phyloP scores from a whole-genome alignment of 2,329 filamentous ascomycete genomes.

The Hymenoscyphus infarciens region DNA sequence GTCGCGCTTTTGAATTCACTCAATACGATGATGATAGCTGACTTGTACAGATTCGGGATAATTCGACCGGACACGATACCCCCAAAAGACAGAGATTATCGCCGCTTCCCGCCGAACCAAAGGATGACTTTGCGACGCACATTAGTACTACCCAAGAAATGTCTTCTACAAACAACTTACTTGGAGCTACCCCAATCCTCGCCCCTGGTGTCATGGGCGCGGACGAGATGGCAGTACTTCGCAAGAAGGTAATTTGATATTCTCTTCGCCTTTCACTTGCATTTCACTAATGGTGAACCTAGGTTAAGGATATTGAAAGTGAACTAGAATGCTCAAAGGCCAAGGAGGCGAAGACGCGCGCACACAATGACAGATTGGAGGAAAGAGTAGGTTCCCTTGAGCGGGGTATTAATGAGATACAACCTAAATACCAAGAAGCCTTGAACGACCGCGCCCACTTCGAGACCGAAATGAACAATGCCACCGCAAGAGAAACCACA shows the following conservation, averaged over 20 bases:
- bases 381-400: conserved; percentile 45
- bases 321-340: conserved; percentile 27
- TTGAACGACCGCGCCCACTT: conserved; percentile 50
- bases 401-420: conserved; percentile 42
- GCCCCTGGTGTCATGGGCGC: not conserved
- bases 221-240: not conserved
- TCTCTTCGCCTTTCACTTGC: not conserved
- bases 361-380: conserved; percentile 44
- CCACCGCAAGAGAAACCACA: conserved; percentile 13
- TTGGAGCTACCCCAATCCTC: not conserved
- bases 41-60: conserved; percentile 13
- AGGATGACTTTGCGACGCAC: not conserved
- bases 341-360: conserved; percentile 39
- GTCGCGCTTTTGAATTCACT: not conserved
- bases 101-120: conserved; percentile 12
- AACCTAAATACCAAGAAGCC: conserved; percentile 47
- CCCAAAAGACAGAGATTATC: conserved; percentile 27
- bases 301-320: conserved; percentile 39
- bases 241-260: not conserved
- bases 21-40: no score
- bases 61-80: conserved; percentile 15
- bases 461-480: conserved; percentile 39
- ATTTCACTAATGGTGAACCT: not conserved
- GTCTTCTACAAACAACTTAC: no score
- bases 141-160: no score